These are phyloP conservation scores for Penicillium sp. DNA, from an alignment of 2,329 filamentous ascomycete species.

Conservation along the genomic window DNA sequence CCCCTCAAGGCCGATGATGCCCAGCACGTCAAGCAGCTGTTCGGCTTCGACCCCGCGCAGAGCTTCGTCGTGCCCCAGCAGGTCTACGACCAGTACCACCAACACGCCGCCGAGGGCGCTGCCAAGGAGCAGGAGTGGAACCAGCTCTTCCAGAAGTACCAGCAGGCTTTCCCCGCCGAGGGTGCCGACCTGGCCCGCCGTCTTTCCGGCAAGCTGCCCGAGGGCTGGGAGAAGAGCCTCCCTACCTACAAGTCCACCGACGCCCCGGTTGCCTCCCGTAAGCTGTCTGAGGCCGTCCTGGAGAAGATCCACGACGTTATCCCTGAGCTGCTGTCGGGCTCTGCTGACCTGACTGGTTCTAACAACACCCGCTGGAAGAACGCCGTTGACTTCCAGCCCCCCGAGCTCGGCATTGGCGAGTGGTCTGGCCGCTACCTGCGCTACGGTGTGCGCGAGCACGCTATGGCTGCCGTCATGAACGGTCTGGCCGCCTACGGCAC, in stretches of 20 bases:
- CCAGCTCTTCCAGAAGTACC: slow-evolving; percentile 84
- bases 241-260: slow-evolving; percentile 88
- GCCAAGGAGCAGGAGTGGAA: slow-evolving; percentile 94
- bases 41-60: slow-evolving; percentile 93
- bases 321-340: slow-evolving; percentile 92
- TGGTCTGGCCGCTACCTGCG: slow-evolving; percentile 80
- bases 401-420: slow-evolving; percentile 77
- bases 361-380: slow-evolving; percentile 99
- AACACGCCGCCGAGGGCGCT: slow-evolving; percentile 80
- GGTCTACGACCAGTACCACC: slow-evolving; percentile 87
- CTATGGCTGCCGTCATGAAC: slow-evolving; percentile 55
- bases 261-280: slow-evolving; percentile 82
- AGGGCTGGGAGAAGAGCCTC: slow-evolving; percentile 93
- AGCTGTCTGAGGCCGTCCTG: slow-evolving; percentile 92
- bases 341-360: slow-evolving; percentile 94
- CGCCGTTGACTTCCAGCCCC: slow-evolving; percentile 95
- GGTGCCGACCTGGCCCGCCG: slow-evolving; percentile 78
- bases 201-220: slow-evolving; percentile 76
- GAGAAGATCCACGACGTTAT: slow-evolving; percentile 77
- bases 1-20: slow-evolving; percentile 93
- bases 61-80: slow-evolving; percentile 89
- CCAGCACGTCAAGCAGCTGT: slow-evolving; percentile 89
- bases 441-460: slow-evolving; percentile 54
- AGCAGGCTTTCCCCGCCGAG: slow-evolving; percentile 70
- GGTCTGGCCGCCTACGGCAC: slow-evolving; percentile 94